Base-by-base conservation (phyloP, 306 rosid genomes). In the Acmispon strigosus region DNA sequence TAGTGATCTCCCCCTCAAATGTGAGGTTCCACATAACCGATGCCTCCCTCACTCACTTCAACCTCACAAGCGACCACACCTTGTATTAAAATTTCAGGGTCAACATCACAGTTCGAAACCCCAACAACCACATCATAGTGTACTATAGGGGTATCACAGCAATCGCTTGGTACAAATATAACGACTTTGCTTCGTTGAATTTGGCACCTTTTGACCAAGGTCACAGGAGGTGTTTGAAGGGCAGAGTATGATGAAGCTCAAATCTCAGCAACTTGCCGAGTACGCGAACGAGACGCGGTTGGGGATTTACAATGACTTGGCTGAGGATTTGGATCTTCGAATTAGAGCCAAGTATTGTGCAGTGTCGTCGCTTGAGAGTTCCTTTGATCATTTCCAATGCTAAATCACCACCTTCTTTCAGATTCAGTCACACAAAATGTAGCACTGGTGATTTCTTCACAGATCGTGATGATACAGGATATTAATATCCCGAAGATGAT, bases 161-260 rank as follows among this genome's bases (percentile, higher is more conserved):
- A 2, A 39, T 65, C 9, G 76, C 75, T n/a, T 66, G 71, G 76
- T 79, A 79, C 77, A 78, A 72, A 54, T 66, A 79, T 0, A 79
- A 51, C 10, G 17, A 1, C 0, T 75, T 79, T 19, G 36, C 10
- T 27, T 0, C 6, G 1, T 61, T 64, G 22, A 56, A 13, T 10
- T 52, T 82, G 29, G 4, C 75, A 19, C 84, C 83, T 29, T 83
- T 83, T 59, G 76, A 70, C 2, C 86, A 78, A 79, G 86, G 83
- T 1, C 76, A 78, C 20, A 78, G 74, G 63, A 83, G 2, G 56
- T 8, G 10, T 81, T 81, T 49, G 10, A 68, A 39, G 85, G 85
- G 1, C 17, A 69, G 0, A 59, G 63, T 42, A 47, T 14, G 29
- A 19, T 82, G 1, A 14, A 15, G 1, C 80, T 77, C 2, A 29